Evolutionary conservation across 202 grass and related monocot species (phyloP).

Genomic region (Saccharum hybrid): DNA sequence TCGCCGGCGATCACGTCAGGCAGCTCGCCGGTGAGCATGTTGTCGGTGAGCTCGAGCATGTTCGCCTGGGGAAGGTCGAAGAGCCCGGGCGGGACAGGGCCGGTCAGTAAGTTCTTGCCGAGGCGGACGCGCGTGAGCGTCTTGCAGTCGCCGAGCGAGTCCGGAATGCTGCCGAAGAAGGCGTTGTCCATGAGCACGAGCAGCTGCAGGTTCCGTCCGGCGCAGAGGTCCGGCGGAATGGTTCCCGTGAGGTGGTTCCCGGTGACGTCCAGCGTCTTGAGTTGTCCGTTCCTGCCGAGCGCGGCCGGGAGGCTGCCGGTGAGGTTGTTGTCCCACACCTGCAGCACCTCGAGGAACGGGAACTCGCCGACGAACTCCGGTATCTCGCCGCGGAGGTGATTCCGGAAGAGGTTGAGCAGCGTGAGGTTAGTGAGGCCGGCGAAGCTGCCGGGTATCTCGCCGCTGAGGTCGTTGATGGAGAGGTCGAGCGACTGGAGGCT

Average conservation of each 20-base stretch:
- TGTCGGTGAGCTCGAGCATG: slow-evolving; percentile 83
- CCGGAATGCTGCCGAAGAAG: slow-evolving; percentile 75
- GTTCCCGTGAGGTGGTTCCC: slow-evolving; percentile 71
- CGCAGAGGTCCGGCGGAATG: slow-evolving; percentile 69
- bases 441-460: slow-evolving; percentile 66
- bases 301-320: slow-evolving; percentile 57
- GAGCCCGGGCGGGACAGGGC: slow-evolving; percentile 60
- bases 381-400: slow-evolving; percentile 69
- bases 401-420: slow-evolving; percentile 72
- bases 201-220: slow-evolving; percentile 41
- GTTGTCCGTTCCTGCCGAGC: slow-evolving; percentile 59
- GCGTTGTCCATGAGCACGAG: slow-evolving; percentile 87
- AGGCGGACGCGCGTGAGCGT: slow-evolving; percentile 74
- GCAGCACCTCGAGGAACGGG: slow-evolving; percentile 66
- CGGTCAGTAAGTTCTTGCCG: slow-evolving; percentile 68
- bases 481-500: slow-evolving; percentile 68
- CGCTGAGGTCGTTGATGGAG: slow-evolving; percentile 76
- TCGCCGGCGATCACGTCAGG: slow-evolving; percentile 55
- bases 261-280: slow-evolving; percentile 68
- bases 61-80: slow-evolving; percentile 66
- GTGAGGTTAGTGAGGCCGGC: slow-evolving; percentile 48
- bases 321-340: slow-evolving; percentile 86
- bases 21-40: slow-evolving; percentile 76
- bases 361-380: slow-evolving; percentile 62
- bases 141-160: slow-evolving; percentile 70